Percentiles rank a stretch among this genome's conserved stretches.
phyloP scores from a whole-genome alignment of 306 rosid genomes.

The Gastrolobium bilobum region DNA sequence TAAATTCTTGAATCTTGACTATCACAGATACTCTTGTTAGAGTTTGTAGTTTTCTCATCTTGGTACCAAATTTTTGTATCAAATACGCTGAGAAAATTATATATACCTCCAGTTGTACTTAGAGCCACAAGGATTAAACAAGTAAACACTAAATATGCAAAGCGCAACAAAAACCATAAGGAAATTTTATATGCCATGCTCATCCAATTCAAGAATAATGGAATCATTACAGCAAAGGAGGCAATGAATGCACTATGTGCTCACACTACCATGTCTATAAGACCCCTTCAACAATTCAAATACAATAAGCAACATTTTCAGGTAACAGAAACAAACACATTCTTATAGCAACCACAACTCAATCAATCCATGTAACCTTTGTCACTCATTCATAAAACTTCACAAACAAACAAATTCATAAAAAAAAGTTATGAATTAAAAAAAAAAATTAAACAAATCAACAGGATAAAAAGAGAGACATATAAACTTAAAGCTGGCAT shows the following conservation, averaged over 20 bases:
- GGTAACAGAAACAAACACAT: not conserved
- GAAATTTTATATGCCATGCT: constrained; percentile 13
- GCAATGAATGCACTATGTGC: constrained; percentile 18
- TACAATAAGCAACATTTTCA: constrained; percentile 11
- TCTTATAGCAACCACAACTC: not conserved
- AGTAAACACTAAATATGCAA: not conserved
- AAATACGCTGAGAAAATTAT: not conserved
- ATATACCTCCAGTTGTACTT: not conserved
- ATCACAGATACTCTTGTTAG: constrained; percentile 19
- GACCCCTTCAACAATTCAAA: not conserved
- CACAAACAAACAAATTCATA: not conserved
- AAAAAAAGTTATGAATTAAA: not conserved
- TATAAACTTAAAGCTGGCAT: not conserved
- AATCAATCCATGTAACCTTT: not conserved
- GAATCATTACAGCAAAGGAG: not conserved
- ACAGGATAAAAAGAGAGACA: not conserved
- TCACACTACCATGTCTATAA: not conserved
- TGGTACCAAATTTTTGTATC: not conserved
- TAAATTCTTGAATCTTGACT: not conserved
- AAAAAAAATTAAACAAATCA: not conserved
- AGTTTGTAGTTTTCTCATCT: not conserved
- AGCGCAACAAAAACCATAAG: not conserved
- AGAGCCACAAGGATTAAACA: not conserved
- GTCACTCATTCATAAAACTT: constrained; percentile 6
- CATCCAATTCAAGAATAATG: not conserved